Evolutionary conservation across 306 rosid genomes (phyloP), one percentile per base, ranked within the genome.

Genomic region (Malus fusca): DNA sequence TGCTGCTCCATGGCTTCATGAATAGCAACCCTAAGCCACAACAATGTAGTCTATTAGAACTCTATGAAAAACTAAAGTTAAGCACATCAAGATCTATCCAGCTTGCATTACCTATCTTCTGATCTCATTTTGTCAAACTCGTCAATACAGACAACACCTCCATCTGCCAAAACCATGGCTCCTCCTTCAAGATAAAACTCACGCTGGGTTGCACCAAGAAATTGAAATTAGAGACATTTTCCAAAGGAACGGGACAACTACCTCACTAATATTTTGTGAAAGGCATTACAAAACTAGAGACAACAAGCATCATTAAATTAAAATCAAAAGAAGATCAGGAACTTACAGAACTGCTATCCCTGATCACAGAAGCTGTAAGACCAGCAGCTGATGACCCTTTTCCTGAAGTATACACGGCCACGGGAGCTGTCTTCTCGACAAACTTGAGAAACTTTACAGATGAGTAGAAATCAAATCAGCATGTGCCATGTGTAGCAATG

Each of bases 141-240:
- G 68, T 95, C 99, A 37, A 95, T 95, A 80, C 99, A 95, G 67
- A 95, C 99, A 85, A 92, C 97, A 74, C 97, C 99, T 43, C 99
- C 99, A 81, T 95, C 99, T 22, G 97, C 99, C 90, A 95, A 88
- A 84, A 95, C 97, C 99, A 95, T 92, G 69, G 99, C 99, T 73
- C 99, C 99, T 83, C 99, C 99, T 89, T 95, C 99, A 78, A 95
- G 99, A 85, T 95, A 95, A 83, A 95, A 95, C 83, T 95, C 99
- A 21, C 97, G 96, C 99, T 95, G 84, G 75, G 82, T 74, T 72
- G 60, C 51, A 83, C 77, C 76, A 11, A 73, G 43, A 62, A 58
- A 74, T 28, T 56, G 58, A 42, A 83, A 78, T 82, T 42, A 83
- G 84, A 65, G 61, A 74, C 40, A 75, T 15, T 75, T 19, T 74